Conservation (phyloP, 176 grass and related monocot genomes). For the Musa troglodytarum region DNA sequence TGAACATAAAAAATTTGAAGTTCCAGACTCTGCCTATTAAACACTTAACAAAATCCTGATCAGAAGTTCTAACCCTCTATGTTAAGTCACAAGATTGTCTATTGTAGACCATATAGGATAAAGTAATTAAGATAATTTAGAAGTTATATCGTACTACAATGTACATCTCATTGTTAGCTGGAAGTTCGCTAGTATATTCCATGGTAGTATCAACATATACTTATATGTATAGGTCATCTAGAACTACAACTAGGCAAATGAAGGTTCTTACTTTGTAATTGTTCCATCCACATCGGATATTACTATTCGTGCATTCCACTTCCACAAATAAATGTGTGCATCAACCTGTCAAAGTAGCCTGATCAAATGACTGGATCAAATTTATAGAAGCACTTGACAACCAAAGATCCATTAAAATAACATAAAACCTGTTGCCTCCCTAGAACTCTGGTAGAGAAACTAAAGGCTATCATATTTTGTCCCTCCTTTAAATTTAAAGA, state of each 20-base stretch:
- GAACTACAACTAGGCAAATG: background rate
- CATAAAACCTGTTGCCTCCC: conserved; percentile 77
- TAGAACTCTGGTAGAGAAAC: conserved; percentile 84
- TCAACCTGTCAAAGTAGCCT: conserved; percentile 63
- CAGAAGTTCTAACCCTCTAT: background rate
- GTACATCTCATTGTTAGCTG: background rate
- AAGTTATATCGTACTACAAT: background rate
- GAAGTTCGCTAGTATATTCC: background rate
- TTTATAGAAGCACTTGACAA: conserved; percentile 15
- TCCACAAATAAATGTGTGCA: conserved; percentile 96
- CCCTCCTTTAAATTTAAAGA: conserved; percentile 90
- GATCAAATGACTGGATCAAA: conserved; percentile 22
- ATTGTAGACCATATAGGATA: background rate
- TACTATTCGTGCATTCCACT: conserved; percentile 96
- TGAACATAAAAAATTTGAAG: background rate
- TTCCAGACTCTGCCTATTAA: background rate
- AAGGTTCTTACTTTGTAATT: conserved; percentile 73
- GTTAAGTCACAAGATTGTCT: background rate
- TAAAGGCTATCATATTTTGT: conserved; percentile 90
- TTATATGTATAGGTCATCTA: background rate
- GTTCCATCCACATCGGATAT: conserved; percentile 99
- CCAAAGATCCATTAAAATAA: conserved; percentile 24
- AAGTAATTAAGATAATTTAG: background rate
- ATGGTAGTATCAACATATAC: background rate
- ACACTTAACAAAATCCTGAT: background rate